phyloP scores from a whole-genome alignment of 208 protist species.

The Sergeia podlipaevii region DNA sequence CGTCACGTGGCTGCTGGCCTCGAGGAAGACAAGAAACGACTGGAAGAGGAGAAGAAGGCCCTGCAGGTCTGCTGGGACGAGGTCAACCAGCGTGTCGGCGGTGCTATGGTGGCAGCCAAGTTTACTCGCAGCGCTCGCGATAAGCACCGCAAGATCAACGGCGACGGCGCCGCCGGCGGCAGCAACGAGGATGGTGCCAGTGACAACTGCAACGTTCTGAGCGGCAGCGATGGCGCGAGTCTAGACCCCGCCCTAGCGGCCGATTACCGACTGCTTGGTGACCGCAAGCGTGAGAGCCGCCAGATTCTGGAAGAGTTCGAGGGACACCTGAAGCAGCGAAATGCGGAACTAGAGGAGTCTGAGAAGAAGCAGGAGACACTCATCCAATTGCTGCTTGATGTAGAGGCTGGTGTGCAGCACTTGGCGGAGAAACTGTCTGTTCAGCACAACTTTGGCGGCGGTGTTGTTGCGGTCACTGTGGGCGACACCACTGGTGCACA shows the following conservation, averaged over 20 bases:
- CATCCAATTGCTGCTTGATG: constrained; percentile 69
- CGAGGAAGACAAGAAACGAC: constrained; percentile 37
- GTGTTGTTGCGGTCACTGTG: constrained; percentile 1
- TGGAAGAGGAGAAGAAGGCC: constrained; percentile 45
- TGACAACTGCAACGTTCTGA: neutral
- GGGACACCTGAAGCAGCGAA: constrained; percentile 66
- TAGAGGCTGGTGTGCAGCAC: constrained; percentile 88
- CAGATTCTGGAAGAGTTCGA: constrained; percentile 90
- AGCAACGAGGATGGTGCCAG: no score
- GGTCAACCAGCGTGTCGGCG: constrained; percentile 63
- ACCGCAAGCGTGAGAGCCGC: constrained; percentile 40
- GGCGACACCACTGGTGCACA: neutral
- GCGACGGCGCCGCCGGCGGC: constrained; percentile 2
- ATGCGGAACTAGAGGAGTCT: constrained; percentile 52
- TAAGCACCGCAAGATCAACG: constrained; percentile 3
- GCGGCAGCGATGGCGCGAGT: constrained; percentile 3
- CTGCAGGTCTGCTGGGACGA: constrained; percentile 70
- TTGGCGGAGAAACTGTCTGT: constrained; percentile 79
- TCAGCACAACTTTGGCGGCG: constrained; percentile 10
- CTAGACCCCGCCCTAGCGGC: neutral
- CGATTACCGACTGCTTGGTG: constrained; percentile 55
- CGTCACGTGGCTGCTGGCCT: constrained; percentile 57
- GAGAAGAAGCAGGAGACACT: constrained; percentile 62
- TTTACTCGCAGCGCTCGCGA: constrained; percentile 39
- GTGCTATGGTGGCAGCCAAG: constrained; percentile 24